Percentiles rank a stretch among this genome's conserved stretches.
Evolutionary conservation across 495 filamentous ascomycete genomes (phyloP).

Genomic region (Trichoderma virens): DNA sequence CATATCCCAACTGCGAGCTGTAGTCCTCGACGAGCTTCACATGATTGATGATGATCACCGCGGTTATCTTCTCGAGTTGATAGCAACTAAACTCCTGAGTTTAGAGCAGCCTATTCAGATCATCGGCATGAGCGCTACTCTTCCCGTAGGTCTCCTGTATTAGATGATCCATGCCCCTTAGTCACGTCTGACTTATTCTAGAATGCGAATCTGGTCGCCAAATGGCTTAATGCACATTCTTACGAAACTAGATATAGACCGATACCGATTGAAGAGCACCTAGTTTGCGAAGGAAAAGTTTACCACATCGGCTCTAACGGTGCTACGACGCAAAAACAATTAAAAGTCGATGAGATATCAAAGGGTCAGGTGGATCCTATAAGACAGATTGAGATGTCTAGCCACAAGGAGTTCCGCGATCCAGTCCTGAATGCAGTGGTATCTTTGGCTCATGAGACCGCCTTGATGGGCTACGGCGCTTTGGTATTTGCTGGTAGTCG

Average conservation of each 20-base stretch:
- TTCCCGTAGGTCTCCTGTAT: slow-evolving; percentile 44
- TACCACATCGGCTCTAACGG: slow-evolving; percentile 57
- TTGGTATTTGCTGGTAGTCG: slow-evolving; percentile 72
- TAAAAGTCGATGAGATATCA: slow-evolving; percentile 24
- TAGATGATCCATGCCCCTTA: neutral
- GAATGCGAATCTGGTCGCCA: slow-evolving; percentile 61
- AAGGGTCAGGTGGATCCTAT: slow-evolving; percentile 32
- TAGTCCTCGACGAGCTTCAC: slow-evolving; percentile 75
- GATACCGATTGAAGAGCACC: slow-evolving; percentile 65
- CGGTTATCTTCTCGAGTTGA: slow-evolving; percentile 75
- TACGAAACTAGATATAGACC: slow-evolving; percentile 70
- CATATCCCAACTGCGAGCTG: slow-evolving; percentile 54
- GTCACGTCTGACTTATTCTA: slow-evolving; percentile 19
- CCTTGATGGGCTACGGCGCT: slow-evolving; percentile 57
- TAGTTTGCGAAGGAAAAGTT: slow-evolving; percentile 67
- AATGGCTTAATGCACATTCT: slow-evolving; percentile 64
- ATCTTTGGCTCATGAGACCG: slow-evolving; percentile 60
- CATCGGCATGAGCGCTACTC: slow-evolving; percentile 76
- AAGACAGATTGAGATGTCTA: slow-evolving; percentile 46
- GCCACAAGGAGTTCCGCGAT: slow-evolving; percentile 53
- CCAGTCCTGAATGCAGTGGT: slow-evolving; percentile 62
- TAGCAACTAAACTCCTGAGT: slow-evolving; percentile 68
- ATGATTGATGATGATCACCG: slow-evolving; percentile 75
- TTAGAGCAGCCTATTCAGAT: slow-evolving; percentile 65
- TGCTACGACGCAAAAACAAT: slow-evolving; percentile 46